phyloP scores from a whole-genome alignment of 2,329 filamentous ascomycete genomes.

The Tympanopsis confertula region DNA sequence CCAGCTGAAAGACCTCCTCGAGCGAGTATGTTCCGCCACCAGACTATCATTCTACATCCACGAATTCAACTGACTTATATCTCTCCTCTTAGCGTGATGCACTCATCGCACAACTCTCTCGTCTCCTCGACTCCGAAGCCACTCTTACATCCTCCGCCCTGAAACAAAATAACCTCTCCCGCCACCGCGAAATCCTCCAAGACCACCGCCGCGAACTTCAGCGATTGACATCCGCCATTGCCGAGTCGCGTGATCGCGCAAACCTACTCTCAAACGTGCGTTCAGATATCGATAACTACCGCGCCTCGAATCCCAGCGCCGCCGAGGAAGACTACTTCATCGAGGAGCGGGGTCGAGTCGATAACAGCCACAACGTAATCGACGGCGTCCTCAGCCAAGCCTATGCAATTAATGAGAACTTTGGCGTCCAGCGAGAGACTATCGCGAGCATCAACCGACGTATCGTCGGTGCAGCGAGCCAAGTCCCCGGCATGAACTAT shows the following conservation, averaged over 20 bases:
- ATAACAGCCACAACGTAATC: slow-evolving; percentile 79
- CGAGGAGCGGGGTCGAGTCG: slow-evolving; percentile 72
- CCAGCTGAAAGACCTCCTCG: slow-evolving; percentile 73
- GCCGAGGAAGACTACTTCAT: slow-evolving; percentile 97
- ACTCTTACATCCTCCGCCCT: slow-evolving; percentile 76
- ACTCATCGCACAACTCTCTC: slow-evolving; percentile 69
- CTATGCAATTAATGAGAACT: slow-evolving; percentile 91
- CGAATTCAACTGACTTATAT: slow-evolving; percentile 7
- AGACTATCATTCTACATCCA: too few species aligned
- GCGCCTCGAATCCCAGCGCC: slow-evolving; percentile 65
- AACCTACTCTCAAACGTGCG: slow-evolving; percentile 86
- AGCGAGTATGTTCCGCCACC: slow-evolving; percentile 45
- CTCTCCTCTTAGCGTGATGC: slow-evolving; percentile 56
- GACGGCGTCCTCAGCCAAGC: slow-evolving; percentile 89
- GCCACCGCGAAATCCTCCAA: slow-evolving; percentile 78
- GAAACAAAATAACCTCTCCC: slow-evolving; percentile 91
- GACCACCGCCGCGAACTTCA: slow-evolving; percentile 76
- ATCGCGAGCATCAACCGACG: slow-evolving; percentile 78
- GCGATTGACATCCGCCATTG: slow-evolving; percentile 62
- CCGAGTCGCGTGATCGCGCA: slow-evolving; percentile 70
- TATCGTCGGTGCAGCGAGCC: slow-evolving; percentile 78
- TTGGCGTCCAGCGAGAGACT: slow-evolving; percentile 76
- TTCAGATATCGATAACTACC: slow-evolving; percentile 84
- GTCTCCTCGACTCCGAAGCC: slow-evolving; percentile 86
- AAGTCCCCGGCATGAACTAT: slow-evolving; percentile 85